These are phyloP conservation scores for Micractinium sp. DNA, from an alignment of 139 green algal genomes.

Conservation along the genomic window DNA sequence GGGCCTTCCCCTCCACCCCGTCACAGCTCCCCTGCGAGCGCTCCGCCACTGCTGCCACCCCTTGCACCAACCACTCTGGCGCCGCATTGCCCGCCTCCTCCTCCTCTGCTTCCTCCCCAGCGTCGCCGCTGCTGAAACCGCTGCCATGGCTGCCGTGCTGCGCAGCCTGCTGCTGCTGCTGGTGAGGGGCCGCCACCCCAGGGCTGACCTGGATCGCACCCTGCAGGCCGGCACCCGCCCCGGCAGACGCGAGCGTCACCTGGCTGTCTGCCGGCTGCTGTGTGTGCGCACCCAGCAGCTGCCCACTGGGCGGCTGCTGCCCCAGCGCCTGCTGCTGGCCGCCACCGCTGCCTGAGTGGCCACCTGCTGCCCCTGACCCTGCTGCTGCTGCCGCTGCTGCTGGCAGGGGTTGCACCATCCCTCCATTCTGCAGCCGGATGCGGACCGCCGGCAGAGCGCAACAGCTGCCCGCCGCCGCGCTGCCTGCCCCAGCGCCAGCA, in stretches of 20 bases:
- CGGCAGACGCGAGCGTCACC: constrained; percentile 6
- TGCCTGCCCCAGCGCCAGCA: no score
- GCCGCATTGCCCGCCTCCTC: background rate
- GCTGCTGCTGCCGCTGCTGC: background rate
- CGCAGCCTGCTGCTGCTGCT: background rate
- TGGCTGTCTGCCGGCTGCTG: constrained; percentile 22
- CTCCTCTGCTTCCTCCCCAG: background rate
- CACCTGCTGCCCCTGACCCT: background rate
- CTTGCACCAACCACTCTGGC: constrained; percentile 29
- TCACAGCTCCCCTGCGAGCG: constrained; percentile 13
- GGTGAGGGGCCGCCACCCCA: background rate
- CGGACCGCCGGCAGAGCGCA: constrained; percentile 10
- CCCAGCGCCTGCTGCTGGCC: background rate
- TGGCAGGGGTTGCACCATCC: background rate
- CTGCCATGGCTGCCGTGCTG: no score
- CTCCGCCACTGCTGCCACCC: background rate
- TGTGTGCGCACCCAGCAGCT: background rate
- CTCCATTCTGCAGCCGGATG: background rate
- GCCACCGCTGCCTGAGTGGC: background rate
- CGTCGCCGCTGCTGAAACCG: background rate
- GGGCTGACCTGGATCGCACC: background rate
- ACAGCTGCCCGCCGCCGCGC: background rate
- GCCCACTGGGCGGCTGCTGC: background rate
- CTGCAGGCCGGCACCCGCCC: background rate
- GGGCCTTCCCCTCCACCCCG: background rate